Conservation (phyloP, 345 rosid species). For the Salix exigua region DNA sequence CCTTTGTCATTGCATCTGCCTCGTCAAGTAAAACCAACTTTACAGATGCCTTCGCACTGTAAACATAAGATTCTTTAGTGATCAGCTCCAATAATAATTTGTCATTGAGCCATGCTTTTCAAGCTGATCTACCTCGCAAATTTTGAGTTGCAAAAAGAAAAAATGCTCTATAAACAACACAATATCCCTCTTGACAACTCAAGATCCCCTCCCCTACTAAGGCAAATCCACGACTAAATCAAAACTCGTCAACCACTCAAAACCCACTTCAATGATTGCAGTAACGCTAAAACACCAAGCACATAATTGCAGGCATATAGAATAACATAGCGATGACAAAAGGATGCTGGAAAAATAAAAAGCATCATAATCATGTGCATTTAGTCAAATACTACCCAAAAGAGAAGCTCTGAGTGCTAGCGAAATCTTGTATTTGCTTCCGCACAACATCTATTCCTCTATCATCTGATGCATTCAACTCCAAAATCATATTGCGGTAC, state of each 20-base stretch:
- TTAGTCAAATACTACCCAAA: slow-evolving; percentile 37
- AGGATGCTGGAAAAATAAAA: too few relatives aligned
- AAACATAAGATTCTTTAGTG: slow-evolving; percentile 10
- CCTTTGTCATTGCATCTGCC: slow-evolving; percentile 99
- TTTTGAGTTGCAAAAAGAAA: not conserved
- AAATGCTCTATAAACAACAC: not conserved
- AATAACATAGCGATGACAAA: too few relatives aligned
- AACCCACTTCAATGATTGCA: too few relatives aligned
- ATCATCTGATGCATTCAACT: slow-evolving; percentile 93
- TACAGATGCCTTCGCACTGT: slow-evolving; percentile 64
- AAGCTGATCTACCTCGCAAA: not conserved
- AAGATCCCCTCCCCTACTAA: too few relatives aligned
- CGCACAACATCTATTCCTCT: slow-evolving; percentile 95
- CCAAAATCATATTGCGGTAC: slow-evolving; percentile 89
- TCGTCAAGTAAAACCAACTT: slow-evolving; percentile 92
- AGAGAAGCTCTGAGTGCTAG: slow-evolving; percentile 96
- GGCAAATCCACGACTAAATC: too few relatives aligned
- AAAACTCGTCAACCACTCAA: too few relatives aligned
- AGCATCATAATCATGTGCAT: too few relatives aligned
- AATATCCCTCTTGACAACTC: too few relatives aligned
- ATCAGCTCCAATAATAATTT: slow-evolving; percentile 4
- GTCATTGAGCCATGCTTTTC: not conserved
- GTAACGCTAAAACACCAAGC: too few relatives aligned
- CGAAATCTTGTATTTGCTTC: slow-evolving; percentile 92
- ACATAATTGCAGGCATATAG: too few relatives aligned